phyloP scores from a whole-genome alignment of 306 rosid species.

The Malus fusca region DNA sequence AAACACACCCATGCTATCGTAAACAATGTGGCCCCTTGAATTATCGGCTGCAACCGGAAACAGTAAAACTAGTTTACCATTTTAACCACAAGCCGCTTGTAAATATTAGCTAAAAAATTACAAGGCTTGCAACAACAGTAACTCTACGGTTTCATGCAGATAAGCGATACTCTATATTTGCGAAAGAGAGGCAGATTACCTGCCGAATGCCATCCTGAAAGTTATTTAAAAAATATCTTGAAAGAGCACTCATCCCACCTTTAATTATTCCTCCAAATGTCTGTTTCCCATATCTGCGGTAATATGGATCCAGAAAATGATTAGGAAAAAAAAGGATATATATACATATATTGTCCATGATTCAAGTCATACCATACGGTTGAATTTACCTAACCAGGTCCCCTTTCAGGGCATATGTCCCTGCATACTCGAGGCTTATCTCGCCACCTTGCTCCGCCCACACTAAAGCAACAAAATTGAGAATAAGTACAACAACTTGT shows the following conservation, averaged over 20 bases:
- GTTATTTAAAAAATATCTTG: constrained; percentile 87
- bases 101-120: not conserved
- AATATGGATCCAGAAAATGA: not conserved
- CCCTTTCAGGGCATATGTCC: constrained; percentile 89
- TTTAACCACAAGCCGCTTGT: not conserved
- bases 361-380: not conserved
- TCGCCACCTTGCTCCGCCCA: constrained; percentile 98
- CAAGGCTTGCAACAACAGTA: too few relatives aligned
- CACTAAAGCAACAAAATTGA: constrained; percentile 36
- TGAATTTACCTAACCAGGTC: constrained; percentile 72
- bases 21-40: too few relatives aligned
- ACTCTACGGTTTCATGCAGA: not conserved
- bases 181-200: constrained; percentile 39
- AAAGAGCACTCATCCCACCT: constrained; percentile 85
- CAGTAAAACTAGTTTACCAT: not conserved
- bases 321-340: too few relatives aligned
- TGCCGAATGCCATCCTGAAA: constrained; percentile 94
- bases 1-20: too few relatives aligned
- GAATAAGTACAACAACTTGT: not conserved
- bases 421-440: constrained; percentile 85
- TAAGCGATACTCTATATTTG: not conserved
- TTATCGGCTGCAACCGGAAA: too few relatives aligned
- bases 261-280: constrained; percentile 68
- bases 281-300: constrained; percentile 74
- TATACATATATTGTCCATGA: constrained; percentile 1